Conservation (phyloP, 495 filamentous ascomycete genomes). For the Staphylotrichum longicolle region DNA sequence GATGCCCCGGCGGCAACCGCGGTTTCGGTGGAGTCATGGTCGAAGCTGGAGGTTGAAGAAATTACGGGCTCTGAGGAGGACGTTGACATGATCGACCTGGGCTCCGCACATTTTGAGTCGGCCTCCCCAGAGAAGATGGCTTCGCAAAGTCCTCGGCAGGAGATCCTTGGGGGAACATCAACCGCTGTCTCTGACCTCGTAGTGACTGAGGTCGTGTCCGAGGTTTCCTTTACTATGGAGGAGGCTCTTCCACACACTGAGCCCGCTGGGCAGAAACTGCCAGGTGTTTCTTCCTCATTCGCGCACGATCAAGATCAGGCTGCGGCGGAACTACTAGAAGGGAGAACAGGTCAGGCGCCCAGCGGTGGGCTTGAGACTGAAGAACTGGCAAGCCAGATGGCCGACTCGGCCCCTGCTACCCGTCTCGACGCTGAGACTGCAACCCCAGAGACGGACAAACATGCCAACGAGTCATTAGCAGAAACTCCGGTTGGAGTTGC, state of each 20-base stretch:
- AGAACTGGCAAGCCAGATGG: too few species aligned
- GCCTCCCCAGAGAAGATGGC: not conserved
- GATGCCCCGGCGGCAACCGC: not conserved
- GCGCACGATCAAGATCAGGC: not conserved
- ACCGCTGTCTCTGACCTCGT: not conserved
- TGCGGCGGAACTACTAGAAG: not conserved
- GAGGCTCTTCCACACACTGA: not conserved
- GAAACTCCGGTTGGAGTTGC: not conserved
- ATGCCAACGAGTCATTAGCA: not conserved
- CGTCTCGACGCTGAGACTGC: not conserved
- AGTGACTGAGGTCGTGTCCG: conserved; percentile 2
- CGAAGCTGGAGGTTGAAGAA: conserved; percentile 4
- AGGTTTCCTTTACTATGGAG: not conserved
- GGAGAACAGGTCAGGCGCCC: too few species aligned
- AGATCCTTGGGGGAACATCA: not conserved
- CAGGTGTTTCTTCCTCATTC: too few species aligned
- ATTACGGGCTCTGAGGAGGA: conserved; percentile 7
- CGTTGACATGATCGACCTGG: conserved; percentile 19
- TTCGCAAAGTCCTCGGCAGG: not conserved
- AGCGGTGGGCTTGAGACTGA: not conserved
- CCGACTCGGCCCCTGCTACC: not conserved
- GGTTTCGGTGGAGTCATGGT: not conserved
- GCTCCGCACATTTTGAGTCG: not conserved
- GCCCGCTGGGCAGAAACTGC: not conserved
- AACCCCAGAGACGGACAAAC: not conserved